Base-by-base conservation (phyloP, 1,284 basidiomycete species). In the Trametes hirsuta region DNA sequence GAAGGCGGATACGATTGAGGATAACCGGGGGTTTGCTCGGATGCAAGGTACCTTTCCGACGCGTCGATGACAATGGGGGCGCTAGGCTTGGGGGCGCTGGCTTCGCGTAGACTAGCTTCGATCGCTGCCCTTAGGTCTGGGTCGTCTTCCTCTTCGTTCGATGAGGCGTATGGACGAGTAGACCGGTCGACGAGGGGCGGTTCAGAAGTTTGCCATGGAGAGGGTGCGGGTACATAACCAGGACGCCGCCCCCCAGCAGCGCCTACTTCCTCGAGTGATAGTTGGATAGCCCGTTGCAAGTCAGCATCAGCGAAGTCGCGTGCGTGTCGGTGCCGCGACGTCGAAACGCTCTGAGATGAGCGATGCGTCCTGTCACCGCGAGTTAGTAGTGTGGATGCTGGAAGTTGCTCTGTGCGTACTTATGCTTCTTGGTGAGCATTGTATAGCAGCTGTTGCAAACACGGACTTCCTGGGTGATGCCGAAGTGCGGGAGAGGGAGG, bases 51-150 rank as follows among this genome's bases (percentile, higher is more conserved):
- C 22, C 53, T 54, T 76, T 68, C 18, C 66, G 79, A 77, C 6
- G 84, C 83, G 53, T 88, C 84, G 3, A 84, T 69, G 10, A 80
- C 85, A 3, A 83, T 70, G 1, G 93, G 93, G 0, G 93, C 93
- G 68, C 90, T 93, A 1, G 94, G 88, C 60, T 81, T 85, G 0
- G 90, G 89, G 8, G 89, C 87, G 62, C 86, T 89, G 30, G 88
- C 88, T 69, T 99, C 97, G 11, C 88, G 83, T 65, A 99, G 75
- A 71, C 93, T 95, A 0, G 97, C 97, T 70, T 98, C 96, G 59
- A 99, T 99, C 0, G 97, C 97, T 12, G 97, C 93, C 55, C 84
- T 87, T 22, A 99, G 79, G 66, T 99, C 95, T 10, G 94, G 92
- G 72, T 99, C 97, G 22, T 98, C 92, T 47, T 96, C 95, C 22